Conservation (phyloP, 1,284 basidiomycete species). For the Cutaneotrichosporon sp. region DNA sequence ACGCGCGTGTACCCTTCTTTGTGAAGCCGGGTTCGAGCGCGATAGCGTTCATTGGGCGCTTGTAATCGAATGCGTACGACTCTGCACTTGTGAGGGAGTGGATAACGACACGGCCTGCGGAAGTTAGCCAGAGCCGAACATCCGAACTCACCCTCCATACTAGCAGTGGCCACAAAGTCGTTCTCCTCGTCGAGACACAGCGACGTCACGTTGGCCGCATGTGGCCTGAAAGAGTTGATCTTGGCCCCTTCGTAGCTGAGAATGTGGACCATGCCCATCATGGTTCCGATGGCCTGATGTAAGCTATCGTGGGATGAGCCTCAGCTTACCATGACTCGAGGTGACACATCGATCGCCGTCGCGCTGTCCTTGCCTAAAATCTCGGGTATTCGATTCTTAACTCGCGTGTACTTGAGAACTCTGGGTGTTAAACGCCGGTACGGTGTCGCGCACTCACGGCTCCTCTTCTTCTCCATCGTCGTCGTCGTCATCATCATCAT, state of each 20-base stretch:
- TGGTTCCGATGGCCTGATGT: constrained; percentile 75
- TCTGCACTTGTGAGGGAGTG: constrained; percentile 78
- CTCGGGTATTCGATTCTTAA: constrained; percentile 68
- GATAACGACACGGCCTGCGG: constrained; percentile 74
- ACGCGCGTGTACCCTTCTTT: constrained; percentile 70
- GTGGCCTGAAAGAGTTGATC: constrained; percentile 85
- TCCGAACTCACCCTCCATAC: constrained; percentile 73
- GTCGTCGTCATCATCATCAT: constrained; percentile 22
- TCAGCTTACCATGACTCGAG: constrained; percentile 62
- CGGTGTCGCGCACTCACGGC: constrained; percentile 28
- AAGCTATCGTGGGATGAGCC: background rate
- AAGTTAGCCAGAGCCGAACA: constrained; percentile 20
- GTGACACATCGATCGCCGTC: constrained; percentile 72
- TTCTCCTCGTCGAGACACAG: constrained; percentile 77
- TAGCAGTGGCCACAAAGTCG: constrained; percentile 88
- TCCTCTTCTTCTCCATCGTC: constrained; percentile 46
- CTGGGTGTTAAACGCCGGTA: constrained; percentile 22
- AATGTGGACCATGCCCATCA: constrained; percentile 84
- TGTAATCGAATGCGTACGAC: constrained; percentile 83
- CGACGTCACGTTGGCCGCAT: constrained; percentile 83
- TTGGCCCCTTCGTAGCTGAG: constrained; percentile 73
- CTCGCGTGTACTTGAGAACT: constrained; percentile 81
- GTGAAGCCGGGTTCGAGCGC: constrained; percentile 88
- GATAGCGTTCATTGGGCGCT: constrained; percentile 84
- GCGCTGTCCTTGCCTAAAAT: constrained; percentile 85